Percentiles rank a stretch among this genome's conserved stretches.
Evolutionary conservation across 2,329 filamentous ascomycete species (phyloP).

Genomic region (Arthroderma sp.): DNA sequence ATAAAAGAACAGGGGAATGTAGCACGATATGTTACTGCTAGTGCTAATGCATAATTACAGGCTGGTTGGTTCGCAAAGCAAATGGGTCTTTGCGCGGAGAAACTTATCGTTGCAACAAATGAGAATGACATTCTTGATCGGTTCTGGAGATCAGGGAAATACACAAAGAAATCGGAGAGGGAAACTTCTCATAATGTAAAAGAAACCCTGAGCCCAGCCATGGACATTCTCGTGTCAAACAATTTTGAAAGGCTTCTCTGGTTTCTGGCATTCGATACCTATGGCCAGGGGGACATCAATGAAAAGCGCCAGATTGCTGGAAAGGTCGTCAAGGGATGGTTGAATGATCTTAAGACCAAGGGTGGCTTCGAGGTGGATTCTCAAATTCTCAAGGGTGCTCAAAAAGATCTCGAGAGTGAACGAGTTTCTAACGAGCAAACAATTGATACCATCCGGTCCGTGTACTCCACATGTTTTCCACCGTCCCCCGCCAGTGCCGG

Average conservation of each 20-base stretch:
- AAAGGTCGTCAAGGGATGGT: constrained; percentile 65
- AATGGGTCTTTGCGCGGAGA: constrained; percentile 80
- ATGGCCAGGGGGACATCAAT: constrained; percentile 43
- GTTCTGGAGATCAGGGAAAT: constrained; percentile 78
- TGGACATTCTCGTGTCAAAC: constrained; percentile 93
- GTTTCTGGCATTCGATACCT: constrained; percentile 72
- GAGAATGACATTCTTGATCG: constrained; percentile 95
- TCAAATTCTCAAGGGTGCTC: constrained; percentile 57
- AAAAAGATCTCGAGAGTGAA: constrained; percentile 69
- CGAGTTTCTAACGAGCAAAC: constrained; percentile 52
- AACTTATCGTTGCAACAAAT: constrained; percentile 86
- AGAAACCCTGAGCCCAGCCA: constrained; percentile 85
- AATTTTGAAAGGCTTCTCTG: constrained; percentile 95
- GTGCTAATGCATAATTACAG: neutral
- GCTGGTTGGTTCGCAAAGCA: constrained; percentile 75
- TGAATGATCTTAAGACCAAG: constrained; percentile 62
- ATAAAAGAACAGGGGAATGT: too few relatives aligned
- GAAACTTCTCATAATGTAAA: constrained; percentile 50
- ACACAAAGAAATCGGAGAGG: constrained; percentile 61
- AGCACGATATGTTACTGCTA: neutral
- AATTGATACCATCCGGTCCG: constrained; percentile 48
- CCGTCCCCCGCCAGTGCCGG: constrained; percentile 24
- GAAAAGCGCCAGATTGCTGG: constrained; percentile 42
- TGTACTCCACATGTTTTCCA: constrained; percentile 44
- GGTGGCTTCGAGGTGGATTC: constrained; percentile 72